Conservation (phyloP, 164 flowering plant genomes). For the Buxus sempervirens region DNA sequence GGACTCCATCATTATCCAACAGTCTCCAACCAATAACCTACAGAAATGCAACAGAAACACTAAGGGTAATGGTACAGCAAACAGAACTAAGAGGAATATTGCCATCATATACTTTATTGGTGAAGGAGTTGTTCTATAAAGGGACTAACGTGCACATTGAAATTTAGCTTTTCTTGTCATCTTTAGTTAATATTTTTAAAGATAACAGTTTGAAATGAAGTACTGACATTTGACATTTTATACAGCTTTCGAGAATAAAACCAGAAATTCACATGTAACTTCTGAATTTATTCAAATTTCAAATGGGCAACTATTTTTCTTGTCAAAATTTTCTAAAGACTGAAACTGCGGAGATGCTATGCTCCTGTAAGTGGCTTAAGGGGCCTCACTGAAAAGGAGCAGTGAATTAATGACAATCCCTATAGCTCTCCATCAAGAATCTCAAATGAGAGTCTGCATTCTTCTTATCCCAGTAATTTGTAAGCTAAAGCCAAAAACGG, state of each 20-base stretch:
- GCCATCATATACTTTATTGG: not conserved
- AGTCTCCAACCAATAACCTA: constrained; percentile 93
- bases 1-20: constrained; percentile 43
- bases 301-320: not conserved
- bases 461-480: not conserved
- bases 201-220: too few relatives aligned
- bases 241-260: too few relatives aligned
- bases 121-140: not conserved
- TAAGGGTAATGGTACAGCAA: not conserved
- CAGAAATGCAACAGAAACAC: not conserved
- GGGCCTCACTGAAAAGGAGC: not conserved
- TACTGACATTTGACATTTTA: too few relatives aligned
- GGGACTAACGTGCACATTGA: too few relatives aligned
- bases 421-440: not conserved
- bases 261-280: too few relatives aligned
- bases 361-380: not conserved
- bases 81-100: not conserved
- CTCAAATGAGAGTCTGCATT: not conserved
- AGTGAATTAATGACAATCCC: not conserved
- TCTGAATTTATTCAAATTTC: too few relatives aligned
- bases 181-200: too few relatives aligned
- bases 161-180: too few relatives aligned
- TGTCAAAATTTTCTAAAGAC: not conserved
- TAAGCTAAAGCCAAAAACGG: not conserved
- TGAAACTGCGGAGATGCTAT: not conserved